Conservation (phyloP, 2,329 filamentous ascomycete genomes). For the Aspergillus sp. region DNA sequence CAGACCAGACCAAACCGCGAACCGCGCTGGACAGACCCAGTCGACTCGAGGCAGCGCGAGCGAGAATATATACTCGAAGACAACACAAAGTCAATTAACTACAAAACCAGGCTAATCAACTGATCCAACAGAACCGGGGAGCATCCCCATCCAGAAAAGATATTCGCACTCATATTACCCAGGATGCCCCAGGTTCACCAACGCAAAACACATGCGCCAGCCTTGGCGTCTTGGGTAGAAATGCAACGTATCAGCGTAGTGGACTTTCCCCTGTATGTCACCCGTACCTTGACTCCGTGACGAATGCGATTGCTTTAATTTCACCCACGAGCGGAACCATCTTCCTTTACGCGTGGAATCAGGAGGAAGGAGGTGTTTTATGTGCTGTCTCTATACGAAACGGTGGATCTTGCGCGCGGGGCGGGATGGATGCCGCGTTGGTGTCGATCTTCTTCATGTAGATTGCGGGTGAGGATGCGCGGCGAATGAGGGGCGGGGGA, state of each 20-base stretch:
- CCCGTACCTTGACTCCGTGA: background rate
- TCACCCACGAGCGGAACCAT: background rate
- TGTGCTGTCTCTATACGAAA: background rate
- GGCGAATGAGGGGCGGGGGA: background rate
- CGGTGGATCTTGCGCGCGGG: background rate
- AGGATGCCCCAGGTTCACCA: background rate
- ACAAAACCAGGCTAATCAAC: background rate
- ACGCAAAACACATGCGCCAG: background rate
- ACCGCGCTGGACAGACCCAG: no score
- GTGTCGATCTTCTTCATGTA: constrained; percentile 1
- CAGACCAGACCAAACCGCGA: background rate
- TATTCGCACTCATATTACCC: background rate
- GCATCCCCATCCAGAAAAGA: background rate
- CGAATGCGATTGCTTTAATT: background rate
- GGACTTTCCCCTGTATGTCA: background rate
- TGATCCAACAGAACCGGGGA: background rate
- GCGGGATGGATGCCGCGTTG: background rate
- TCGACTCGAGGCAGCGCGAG: background rate
- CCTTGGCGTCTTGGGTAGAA: background rate
- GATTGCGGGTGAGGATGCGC: background rate
- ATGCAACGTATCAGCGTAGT: background rate
- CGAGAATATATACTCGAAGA: background rate
- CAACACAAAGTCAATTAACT: background rate
- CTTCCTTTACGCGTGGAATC: background rate
- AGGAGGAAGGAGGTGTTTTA: background rate